Base-by-base conservation (phyloP, 2,329 filamentous ascomycete genomes). In the Orbilia blumenaviensis region DNA sequence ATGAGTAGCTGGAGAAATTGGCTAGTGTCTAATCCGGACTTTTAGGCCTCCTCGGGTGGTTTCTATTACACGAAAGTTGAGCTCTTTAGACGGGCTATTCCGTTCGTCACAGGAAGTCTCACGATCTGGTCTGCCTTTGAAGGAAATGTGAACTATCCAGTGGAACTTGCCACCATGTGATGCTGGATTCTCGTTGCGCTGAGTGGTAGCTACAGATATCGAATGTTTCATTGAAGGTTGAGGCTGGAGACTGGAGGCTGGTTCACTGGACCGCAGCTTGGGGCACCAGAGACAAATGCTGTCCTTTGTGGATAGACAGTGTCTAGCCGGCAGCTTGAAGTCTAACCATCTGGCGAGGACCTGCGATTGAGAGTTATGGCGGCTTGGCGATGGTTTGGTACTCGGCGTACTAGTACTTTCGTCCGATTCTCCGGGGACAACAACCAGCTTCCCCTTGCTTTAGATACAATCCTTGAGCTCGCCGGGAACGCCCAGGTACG, bases 351-450 rank as follows among this genome's bases (percentile, higher is more conserved):
- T 46, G 27, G 21, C 29, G 14, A 32, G 66, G 21, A 62, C 56
- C 27, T 32, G 8, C 29, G 18, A 16, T 38, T 25, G 25, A 18
- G 56, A 61, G 56, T 27, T 44, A n/a, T 44, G 21, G 14, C 18
- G 36, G 34, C 56, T 61, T 61, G 56, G 56, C 56, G 25, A 29
- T 32, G 3, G 6, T 27, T 7, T 44, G 23, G 56, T 61, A 61
- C 56, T 44, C 41, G 32, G 32, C 52, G 54, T 68, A 68, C 64
- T 61, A 60, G 64, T 69, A 63, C 66, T 52, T 32, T 27, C n/a
- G 27, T 48, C 52, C 14, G 25, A 16, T 42, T 21, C 60, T 38
- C 41, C 34, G 42, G 41, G 38, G 48, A 7, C 38, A 16, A 42
- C 44, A 44, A 16, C 36, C 14, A 46, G 36, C 44, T 58, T 52